These are phyloP conservation scores for Suhomyces guaymorum DNA, from an alignment of 1,139 yeast genomes.

Conservation along the genomic window DNA sequence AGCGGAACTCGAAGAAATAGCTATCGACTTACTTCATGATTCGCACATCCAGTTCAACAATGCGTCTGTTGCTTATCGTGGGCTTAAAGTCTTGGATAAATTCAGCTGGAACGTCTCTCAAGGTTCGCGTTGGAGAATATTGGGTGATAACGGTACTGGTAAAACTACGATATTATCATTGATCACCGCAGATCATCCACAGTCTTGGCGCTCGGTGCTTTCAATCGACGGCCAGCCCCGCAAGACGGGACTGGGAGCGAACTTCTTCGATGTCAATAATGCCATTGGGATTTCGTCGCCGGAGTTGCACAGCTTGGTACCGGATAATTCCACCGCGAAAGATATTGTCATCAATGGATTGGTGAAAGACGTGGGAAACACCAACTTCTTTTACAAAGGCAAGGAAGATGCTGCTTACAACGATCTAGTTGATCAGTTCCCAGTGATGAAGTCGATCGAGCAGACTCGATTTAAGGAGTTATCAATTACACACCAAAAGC, in stretches of 20 bases:
- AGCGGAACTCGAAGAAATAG: constrained; percentile 6
- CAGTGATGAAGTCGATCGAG: constrained; percentile 30
- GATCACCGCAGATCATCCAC: constrained; percentile 94
- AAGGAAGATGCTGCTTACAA: constrained; percentile 14
- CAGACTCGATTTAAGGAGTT: constrained; percentile 52
- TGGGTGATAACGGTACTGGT: constrained; percentile 92
- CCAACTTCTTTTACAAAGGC: constrained; percentile 36
- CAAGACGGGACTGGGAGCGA: constrained; percentile 65
- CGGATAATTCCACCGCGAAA: constrained; percentile 52
- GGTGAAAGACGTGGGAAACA: constrained; percentile 57
- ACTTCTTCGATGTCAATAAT: constrained; percentile 76
- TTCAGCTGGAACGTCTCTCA: constrained; percentile 65
- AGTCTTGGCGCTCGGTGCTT: constrained; percentile 81
- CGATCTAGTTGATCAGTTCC: constrained; percentile 27
- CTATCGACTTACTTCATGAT: background rate
- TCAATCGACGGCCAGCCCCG: constrained; percentile 66
- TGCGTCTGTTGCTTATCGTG: constrained; percentile 68
- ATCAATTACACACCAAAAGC: constrained; percentile 73
- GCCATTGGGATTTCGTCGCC: constrained; percentile 89
- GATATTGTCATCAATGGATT: constrained; percentile 76
- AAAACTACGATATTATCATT: constrained; percentile 84
- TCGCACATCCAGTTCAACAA: constrained; percentile 58
- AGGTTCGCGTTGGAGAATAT: constrained; percentile 85
- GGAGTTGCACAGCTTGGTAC: constrained; percentile 84
- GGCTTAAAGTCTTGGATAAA: constrained; percentile 56